A percentile compares a stretch with the other conserved stretches of the same genome.
Evolutionary conservation across 495 filamentous ascomycete genomes (phyloP).

Genomic region (Annulohypoxylon maeteangense): DNA sequence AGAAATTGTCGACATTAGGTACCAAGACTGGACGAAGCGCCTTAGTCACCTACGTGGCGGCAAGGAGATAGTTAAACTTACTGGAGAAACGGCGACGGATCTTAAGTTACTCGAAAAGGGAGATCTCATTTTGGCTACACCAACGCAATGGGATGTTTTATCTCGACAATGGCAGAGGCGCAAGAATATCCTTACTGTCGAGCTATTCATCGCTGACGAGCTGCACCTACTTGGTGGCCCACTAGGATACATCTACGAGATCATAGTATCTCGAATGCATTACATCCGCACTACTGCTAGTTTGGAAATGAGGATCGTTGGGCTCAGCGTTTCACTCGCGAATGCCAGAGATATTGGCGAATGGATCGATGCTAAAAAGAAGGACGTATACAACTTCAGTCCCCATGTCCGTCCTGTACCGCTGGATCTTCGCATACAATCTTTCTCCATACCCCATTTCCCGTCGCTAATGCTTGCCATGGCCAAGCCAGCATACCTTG

Average conservation of each 20-base stretch:
- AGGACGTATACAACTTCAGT: conserved; percentile 98
- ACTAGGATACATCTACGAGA: conserved; percentile 91
- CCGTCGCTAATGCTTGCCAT: conserved; percentile 98
- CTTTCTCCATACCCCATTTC: conserved; percentile 95
- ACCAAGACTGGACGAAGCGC: conserved; percentile 85
- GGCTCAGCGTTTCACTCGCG: conserved; percentile 89
- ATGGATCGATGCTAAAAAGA: conserved; percentile 99
- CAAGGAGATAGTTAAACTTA: conserved; percentile 93
- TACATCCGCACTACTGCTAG: conserved; percentile 91
- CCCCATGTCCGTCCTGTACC: conserved; percentile 88
- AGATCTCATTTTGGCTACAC: conserved; percentile 93
- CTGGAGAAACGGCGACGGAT: conserved; percentile 91
- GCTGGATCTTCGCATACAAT: conserved; percentile 94
- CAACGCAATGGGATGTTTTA: conserved; percentile 92
- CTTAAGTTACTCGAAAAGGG: conserved; percentile 87
- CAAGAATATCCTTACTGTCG: conserved; percentile 91
- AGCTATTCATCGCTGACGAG: conserved; percentile 95
- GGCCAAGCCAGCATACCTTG: conserved; percentile 90
- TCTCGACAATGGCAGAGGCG: conserved; percentile 95
- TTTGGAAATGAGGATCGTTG: conserved; percentile 85
- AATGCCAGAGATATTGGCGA: conserved; percentile 95
- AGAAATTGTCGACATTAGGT: conserved; percentile 83
- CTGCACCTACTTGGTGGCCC: conserved; percentile 95
- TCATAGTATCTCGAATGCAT: conserved; percentile 96
- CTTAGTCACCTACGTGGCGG: conserved; percentile 78